Evolutionary conservation across 352 stramenopile genomes (phyloP).

Genomic region (Globisporangium emineosum): DNA sequence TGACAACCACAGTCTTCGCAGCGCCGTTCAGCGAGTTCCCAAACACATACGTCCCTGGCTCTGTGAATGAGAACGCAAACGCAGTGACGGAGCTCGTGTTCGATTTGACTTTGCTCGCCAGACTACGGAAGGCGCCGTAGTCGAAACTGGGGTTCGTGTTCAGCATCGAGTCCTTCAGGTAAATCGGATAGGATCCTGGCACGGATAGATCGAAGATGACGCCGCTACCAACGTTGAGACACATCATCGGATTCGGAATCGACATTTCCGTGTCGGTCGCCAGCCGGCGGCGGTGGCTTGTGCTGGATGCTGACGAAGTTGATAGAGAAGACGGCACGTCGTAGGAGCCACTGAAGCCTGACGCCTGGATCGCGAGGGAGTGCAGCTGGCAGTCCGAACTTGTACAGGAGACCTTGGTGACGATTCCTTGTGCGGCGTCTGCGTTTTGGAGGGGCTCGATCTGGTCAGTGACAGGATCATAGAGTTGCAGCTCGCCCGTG

Average conservation of each 20-base stretch:
- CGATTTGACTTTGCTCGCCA: conserved; percentile 59
- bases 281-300: conserved; percentile 15
- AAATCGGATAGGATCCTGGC: conserved; percentile 83
- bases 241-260: conserved; percentile 88
- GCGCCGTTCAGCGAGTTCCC: conserved; percentile 68
- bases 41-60: conserved; percentile 89
- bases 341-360: conserved; percentile 67
- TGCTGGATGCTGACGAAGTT: conserved; percentile 7
- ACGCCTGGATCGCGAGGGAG: conserved; percentile 38
- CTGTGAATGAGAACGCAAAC: conserved; percentile 88
- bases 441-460: conserved; percentile 23
- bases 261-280: conserved; percentile 5
- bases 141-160: conserved; percentile 93
- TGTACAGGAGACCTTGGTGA: conserved; percentile 53
- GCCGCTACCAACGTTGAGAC: conserved; percentile 69
- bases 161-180: conserved; percentile 93
- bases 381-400: conserved; percentile 50
- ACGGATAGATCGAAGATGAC: conserved; percentile 89
- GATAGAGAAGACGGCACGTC: conserved; percentile 34
- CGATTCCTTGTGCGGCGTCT: conserved; percentile 23
- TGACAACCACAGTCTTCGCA: conserved; percentile 74
- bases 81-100: conserved; percentile 58
- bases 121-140: conserved; percentile 79
- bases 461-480: conserved; percentile 39
- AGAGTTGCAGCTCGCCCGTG: conserved; percentile 58